These are phyloP conservation scores for Heliamphora pulchella DNA, from an alignment of 179 eudicot species.

Conservation along the genomic window DNA sequence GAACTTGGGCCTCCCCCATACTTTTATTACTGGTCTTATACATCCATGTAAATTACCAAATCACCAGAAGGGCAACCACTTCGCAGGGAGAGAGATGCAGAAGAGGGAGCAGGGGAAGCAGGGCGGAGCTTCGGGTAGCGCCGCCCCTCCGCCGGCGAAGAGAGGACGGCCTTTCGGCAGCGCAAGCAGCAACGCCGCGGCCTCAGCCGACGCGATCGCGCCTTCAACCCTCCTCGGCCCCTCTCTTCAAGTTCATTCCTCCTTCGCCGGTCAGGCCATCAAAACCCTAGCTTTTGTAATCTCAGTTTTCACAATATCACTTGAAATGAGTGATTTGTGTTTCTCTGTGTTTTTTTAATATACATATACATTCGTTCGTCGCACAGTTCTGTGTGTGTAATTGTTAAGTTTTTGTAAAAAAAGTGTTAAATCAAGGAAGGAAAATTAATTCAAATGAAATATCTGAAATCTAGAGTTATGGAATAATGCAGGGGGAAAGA, in stretches of 20 bases:
- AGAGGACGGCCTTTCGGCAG: constrained; percentile 91
- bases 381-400: no score
- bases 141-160: constrained; percentile 55
- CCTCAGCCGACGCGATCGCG: constrained; percentile 51
- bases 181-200: constrained; percentile 45
- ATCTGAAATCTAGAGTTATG: no score
- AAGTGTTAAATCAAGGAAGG: no score
- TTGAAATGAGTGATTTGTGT: neutral
- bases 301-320: neutral
- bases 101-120: constrained; percentile 65
- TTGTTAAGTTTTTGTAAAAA: no score
- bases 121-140: constrained; percentile 47
- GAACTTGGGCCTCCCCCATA: no score
- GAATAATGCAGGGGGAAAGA: no score
- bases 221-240: constrained; percentile 83
- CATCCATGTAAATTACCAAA: no score
- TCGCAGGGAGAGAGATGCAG: constrained; percentile 42
- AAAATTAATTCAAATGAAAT: no score
- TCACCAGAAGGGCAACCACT: no score
- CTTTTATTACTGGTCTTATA: no score
- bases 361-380: no score
- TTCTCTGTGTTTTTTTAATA: no score
- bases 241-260: constrained; percentile 71
- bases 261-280: constrained; percentile 63
- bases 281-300: constrained; percentile 20